Conservation (phyloP, 2,329 filamentous ascomycete species). For the Dactylellina sp. region DNA sequence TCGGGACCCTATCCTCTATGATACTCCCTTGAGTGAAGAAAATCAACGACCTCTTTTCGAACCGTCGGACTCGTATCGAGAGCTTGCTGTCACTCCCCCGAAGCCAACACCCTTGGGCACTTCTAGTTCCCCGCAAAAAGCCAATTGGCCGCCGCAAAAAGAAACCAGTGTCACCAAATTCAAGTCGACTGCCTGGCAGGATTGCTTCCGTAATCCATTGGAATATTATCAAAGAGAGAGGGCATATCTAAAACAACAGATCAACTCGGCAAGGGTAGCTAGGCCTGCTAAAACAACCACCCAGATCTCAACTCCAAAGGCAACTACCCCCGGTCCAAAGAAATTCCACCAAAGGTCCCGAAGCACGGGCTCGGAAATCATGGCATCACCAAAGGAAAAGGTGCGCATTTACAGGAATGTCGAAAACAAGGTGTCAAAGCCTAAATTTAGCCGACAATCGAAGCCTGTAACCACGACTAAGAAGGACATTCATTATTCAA, state of each 20-base stretch:
- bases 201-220: conserved; percentile 36
- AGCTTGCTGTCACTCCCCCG: background rate
- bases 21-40: conserved; percentile 44
- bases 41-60: conserved; percentile 46
- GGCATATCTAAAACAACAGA: conserved; percentile 34
- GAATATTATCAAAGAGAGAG: conserved; percentile 48
- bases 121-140: background rate
- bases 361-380: conserved; percentile 41
- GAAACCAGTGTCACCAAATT: conserved; percentile 25
- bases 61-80: conserved; percentile 18
- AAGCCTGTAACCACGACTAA: conserved; percentile 72
- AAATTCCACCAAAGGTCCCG: conserved; percentile 39
- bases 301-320: conserved; percentile 6
- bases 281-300: conserved; percentile 5
- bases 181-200: conserved; percentile 48
- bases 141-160: background rate
- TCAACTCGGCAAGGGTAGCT: conserved; percentile 20
- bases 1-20: conserved; percentile 45
- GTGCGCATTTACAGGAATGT: conserved; percentile 29
- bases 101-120: background rate
- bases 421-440: conserved; percentile 44
- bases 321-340: conserved; percentile 21
- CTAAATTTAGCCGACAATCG: conserved; percentile 50
- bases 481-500: conserved; percentile 83
- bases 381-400: conserved; percentile 34